A percentile compares a stretch with the other conserved stretches of the same genome.
phyloP scores from a whole-genome alignment of 208 protist species.

The Wallacemonas sp. region DNA sequence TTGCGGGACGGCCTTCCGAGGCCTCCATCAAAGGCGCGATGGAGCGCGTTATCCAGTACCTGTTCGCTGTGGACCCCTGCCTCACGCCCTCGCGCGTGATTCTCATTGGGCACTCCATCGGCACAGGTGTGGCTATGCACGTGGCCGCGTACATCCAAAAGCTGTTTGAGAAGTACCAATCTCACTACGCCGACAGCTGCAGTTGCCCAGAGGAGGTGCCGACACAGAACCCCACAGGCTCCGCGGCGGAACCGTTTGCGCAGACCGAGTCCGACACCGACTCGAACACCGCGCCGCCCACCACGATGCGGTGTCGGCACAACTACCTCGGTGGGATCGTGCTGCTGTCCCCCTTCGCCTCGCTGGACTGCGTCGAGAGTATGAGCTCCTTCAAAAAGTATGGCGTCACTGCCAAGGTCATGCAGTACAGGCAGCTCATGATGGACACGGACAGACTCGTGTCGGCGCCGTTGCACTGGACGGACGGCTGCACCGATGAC shows the following conservation, averaged over 20 bases:
- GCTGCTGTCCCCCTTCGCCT: conserved; percentile 38
- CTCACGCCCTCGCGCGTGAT: conserved; percentile 41
- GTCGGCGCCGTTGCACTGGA: conserved; percentile 30
- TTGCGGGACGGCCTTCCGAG: conserved; percentile 31
- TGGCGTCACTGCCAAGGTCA: conserved; percentile 20
- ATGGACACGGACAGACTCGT: conserved; percentile 22
- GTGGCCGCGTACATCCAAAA: conserved; percentile 31
- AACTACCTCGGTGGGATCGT: conserved; percentile 45
- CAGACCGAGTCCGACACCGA: background rate
- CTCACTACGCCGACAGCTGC: conserved; percentile 7
- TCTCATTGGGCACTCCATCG: conserved; percentile 56
- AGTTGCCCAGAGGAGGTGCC: conserved; percentile 11
- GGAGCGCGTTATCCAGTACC: conserved; percentile 46
- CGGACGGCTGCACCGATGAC: conserved; percentile 23
- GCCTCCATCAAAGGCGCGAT: conserved; percentile 38
- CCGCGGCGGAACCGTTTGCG: background rate
- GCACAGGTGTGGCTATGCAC: conserved; percentile 42
- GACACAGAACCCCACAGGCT: conserved; percentile 1
- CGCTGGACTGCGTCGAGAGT: conserved; percentile 36
- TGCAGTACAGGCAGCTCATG: conserved; percentile 30
- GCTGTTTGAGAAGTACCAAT: conserved; percentile 26
- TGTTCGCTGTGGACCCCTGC: conserved; percentile 33
- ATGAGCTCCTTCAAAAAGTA: conserved; percentile 18
- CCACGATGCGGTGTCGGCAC: conserved; percentile 26
- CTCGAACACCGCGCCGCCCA: background rate